Conservation (phyloP, 1,284 basidiomycete genomes). For the Heterobasidion annosum region DNA sequence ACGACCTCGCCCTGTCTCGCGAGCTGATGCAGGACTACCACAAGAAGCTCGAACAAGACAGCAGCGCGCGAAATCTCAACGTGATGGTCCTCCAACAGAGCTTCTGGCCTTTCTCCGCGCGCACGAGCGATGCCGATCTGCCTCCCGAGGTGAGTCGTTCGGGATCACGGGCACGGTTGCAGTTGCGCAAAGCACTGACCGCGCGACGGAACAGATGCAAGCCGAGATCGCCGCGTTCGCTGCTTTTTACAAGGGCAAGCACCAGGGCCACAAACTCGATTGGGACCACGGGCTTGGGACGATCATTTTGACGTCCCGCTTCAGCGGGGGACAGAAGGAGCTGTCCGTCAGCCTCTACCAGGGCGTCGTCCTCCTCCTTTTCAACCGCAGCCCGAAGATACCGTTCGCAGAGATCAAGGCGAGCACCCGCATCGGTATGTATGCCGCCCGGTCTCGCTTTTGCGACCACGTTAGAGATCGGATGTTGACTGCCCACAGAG, state of each 20-base stretch:
- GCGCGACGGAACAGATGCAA: conserved; percentile 49
- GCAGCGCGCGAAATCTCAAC: conserved; percentile 30
- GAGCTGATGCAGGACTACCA: conserved; percentile 61
- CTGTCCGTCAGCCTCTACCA: conserved; percentile 90
- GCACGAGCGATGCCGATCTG: conserved; percentile 36
- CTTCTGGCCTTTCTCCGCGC: conserved; percentile 64
- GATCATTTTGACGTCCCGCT: conserved; percentile 62
- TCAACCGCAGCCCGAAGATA: conserved; percentile 64
- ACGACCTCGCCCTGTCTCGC: conserved; percentile 68
- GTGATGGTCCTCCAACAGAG: conserved; percentile 71
- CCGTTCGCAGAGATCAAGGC: conserved; percentile 63
- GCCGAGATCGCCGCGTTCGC: conserved; percentile 53
- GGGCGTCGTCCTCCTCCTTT: conserved; percentile 81
- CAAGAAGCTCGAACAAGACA: conserved; percentile 11
- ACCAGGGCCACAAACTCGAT: conserved; percentile 63
- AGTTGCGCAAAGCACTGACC: background rate
- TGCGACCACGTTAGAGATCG: background rate
- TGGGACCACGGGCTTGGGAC: conserved; percentile 84
- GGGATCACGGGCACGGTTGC: background rate
- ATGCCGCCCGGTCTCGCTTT: background rate
- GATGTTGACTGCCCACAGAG: conserved; percentile 32
- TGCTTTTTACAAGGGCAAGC: conserved; percentile 67
- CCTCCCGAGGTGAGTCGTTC: conserved; percentile 35
- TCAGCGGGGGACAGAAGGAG: conserved; percentile 74
- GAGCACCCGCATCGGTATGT: conserved; percentile 70